A percentile compares a stretch with the other conserved stretches of the same genome.
phyloP scores from a whole-genome alignment of 129 eudicot genomes.

The Glebionis coronaria region DNA sequence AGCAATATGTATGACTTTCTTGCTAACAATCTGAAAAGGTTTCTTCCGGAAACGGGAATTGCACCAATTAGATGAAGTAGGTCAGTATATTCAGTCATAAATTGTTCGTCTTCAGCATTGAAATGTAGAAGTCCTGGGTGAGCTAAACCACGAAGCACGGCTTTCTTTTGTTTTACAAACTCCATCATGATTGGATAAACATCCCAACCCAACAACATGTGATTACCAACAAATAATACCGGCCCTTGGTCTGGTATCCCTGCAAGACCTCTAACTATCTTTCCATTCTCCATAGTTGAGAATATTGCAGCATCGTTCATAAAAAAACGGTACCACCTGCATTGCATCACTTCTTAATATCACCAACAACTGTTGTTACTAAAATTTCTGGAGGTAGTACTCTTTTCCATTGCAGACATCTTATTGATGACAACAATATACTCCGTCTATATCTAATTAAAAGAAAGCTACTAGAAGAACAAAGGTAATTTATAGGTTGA shows the following conservation, averaged over 20 bases:
- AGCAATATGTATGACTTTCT: constrained; percentile 31
- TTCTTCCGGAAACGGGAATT: constrained; percentile 35
- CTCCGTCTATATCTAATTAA: neutral
- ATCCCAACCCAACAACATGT: constrained; percentile 77
- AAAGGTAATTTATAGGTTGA: neutral
- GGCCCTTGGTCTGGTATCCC: constrained; percentile 91
- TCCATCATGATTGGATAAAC: constrained; percentile 39
- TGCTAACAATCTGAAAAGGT: constrained; percentile 23
- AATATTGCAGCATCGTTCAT: constrained; percentile 53
- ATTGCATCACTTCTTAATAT: constrained; percentile 5
- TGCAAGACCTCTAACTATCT: constrained; percentile 65
- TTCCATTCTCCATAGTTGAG: constrained; percentile 72
- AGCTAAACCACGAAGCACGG: constrained; percentile 30
- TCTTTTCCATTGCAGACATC: neutral
- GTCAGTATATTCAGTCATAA: constrained; percentile 23
- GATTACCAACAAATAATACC: constrained; percentile 80
- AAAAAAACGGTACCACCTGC: constrained; percentile 41
- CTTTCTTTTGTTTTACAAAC: constrained; percentile 57
- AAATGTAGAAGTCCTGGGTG: constrained; percentile 25
- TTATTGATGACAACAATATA: neutral
- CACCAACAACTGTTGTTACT: neutral
- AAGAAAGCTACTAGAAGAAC: neutral
- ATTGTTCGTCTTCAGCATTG: constrained; percentile 19
- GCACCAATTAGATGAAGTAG: constrained; percentile 25
- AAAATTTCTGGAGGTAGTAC: neutral